These are phyloP conservation scores for Polymyxa betae DNA, from an alignment of 208 protist genomes.

Conservation along the genomic window DNA sequence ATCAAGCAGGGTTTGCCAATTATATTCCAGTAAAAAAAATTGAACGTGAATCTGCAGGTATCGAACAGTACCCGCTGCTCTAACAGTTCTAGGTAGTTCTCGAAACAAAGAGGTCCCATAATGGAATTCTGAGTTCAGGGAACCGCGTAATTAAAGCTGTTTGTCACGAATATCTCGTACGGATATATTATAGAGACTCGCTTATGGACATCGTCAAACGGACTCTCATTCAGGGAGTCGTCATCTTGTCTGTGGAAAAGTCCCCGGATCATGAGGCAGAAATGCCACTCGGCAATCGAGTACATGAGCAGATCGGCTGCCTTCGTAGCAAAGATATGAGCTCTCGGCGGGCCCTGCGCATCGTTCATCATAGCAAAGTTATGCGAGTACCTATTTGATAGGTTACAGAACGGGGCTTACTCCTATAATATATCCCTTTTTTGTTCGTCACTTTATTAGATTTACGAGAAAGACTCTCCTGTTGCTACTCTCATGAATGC, in stretches of 20 bases:
- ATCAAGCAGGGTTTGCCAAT: too few species aligned
- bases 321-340: slow-evolving; percentile 46
- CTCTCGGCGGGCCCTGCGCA: background rate
- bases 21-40: too few species aligned
- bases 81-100: too few species aligned
- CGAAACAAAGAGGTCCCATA: too few species aligned
- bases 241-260: slow-evolving; percentile 50
- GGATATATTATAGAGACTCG: background rate
- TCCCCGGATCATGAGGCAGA: slow-evolving; percentile 52
- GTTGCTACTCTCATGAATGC: background rate
- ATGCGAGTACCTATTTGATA: slow-evolving; percentile 9
- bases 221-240: too few species aligned
- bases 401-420: slow-evolving; percentile 49
- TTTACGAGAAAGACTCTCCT: background rate
- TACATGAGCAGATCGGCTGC: background rate
- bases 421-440: background rate
- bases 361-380: slow-evolving; percentile 52
- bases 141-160: too few species aligned
- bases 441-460: background rate
- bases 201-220: too few species aligned
- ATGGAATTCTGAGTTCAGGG: too few species aligned
- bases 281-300: background rate
- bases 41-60: too few species aligned
- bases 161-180: slow-evolving; percentile 30
- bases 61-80: too few species aligned